Evolutionary conservation across 2,329 filamentous ascomycete species (phyloP).

Genomic region (Aspergillus carbonarius): DNA sequence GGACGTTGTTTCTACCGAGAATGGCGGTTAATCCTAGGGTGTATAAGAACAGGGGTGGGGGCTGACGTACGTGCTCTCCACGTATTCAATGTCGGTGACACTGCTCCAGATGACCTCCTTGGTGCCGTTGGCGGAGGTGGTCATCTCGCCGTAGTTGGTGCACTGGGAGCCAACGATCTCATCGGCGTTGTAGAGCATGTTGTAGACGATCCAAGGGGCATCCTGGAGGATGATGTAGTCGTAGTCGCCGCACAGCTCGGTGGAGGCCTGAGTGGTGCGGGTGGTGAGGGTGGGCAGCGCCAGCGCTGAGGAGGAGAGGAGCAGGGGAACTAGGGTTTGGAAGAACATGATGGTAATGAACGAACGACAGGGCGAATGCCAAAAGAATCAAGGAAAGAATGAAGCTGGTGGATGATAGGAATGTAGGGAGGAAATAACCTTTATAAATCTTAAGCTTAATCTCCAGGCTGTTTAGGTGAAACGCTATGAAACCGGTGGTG

Average conservation of each 20-base stretch:
- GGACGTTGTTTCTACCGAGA: constrained; percentile 33
- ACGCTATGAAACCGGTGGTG: no score
- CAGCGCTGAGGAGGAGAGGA: constrained; percentile 1
- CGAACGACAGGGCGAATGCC: neutral
- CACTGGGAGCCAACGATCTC: constrained; percentile 42
- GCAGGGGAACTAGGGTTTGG: neutral
- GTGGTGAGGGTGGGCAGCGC: constrained; percentile 4
- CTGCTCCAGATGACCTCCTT: constrained; percentile 42
- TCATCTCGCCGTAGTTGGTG: constrained; percentile 39
- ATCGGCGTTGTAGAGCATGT: constrained; percentile 47
- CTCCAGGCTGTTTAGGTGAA: neutral
- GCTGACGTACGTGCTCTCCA: constrained; percentile 20
- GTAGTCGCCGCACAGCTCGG: constrained; percentile 19
- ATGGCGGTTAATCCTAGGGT: neutral
- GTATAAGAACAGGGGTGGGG: neutral
- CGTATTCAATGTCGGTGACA: constrained; percentile 40
- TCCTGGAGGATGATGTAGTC: constrained; percentile 35
- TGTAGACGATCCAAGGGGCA: constrained; percentile 48
- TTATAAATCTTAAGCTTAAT: constrained; percentile 3
- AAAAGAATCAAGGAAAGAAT: neutral
- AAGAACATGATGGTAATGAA: neutral
- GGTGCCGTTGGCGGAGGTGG: constrained; percentile 28
- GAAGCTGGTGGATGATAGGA: neutral
- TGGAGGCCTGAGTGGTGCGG: neutral
- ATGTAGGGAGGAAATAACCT: neutral